phyloP scores from a whole-genome alignment of 1,284 basidiomycete species.

The Tilletiopsis washingtonensis region DNA sequence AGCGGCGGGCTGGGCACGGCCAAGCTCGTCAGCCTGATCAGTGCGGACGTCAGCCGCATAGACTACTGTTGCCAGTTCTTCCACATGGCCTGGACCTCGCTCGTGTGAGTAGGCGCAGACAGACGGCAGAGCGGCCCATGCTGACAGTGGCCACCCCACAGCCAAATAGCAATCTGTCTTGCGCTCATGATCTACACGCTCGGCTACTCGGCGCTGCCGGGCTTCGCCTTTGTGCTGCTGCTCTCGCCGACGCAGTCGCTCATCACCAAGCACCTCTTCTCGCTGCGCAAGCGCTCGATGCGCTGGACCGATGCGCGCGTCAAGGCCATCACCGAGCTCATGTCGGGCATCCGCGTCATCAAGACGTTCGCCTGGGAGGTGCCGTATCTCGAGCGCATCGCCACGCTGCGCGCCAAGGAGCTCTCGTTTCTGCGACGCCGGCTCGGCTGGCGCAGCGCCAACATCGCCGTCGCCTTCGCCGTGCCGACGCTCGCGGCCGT shows the following conservation, averaged over 20 bases:
- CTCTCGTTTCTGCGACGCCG: conserved; percentile 44
- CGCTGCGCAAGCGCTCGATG: conserved; percentile 12
- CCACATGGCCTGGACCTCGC: conserved; percentile 16
- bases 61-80: conserved; percentile 15
- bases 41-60: conserved; percentile 46
- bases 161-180: conserved; percentile 14
- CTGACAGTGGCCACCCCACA: too few species aligned
- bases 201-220: conserved; percentile 12
- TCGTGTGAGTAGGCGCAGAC: too few species aligned
- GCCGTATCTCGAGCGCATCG: conserved; percentile 52
- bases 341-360: conserved; percentile 14
- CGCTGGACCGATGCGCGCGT: conserved; percentile 11
- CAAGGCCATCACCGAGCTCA: conserved; percentile 14
- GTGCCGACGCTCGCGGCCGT: conserved; percentile 16
- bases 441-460: conserved; percentile 11
- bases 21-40: conserved; percentile 65
- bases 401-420: conserved; percentile 54
- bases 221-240: conserved; percentile 50
- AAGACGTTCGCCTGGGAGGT: conserved; percentile 23
- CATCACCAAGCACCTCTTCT: conserved; percentile 14
- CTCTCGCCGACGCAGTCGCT: conserved; percentile 36
- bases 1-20: conserved; percentile 51
- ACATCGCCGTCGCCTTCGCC: conserved; percentile 16
- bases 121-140: not conserved
- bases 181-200: conserved; percentile 33